Percentiles rank a stretch among this genome's conserved stretches.
Conservation (phyloP, 495 filamentous ascomycete genomes). For the Peziza echinospora region DNA sequence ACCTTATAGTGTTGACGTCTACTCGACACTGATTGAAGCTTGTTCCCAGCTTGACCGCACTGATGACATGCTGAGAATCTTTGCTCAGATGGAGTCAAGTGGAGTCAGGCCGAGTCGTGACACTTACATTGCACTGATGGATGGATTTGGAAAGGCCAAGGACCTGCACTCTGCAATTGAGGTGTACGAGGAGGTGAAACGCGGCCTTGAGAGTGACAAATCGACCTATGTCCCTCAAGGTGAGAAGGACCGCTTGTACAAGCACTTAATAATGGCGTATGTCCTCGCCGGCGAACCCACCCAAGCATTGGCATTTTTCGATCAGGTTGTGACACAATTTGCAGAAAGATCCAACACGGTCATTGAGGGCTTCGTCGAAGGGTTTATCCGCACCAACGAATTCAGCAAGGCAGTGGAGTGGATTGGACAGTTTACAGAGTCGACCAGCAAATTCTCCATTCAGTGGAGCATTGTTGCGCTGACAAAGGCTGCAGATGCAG, state of each 20-base stretch:
- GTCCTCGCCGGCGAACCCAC: slow-evolving; percentile 52
- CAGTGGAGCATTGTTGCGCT: slow-evolving; percentile 28
- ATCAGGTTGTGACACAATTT: slow-evolving; percentile 42
- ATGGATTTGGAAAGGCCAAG: slow-evolving; percentile 58
- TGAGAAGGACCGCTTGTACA: slow-evolving; percentile 66
- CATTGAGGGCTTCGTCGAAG: slow-evolving; percentile 52
- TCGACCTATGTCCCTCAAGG: slow-evolving; percentile 47
- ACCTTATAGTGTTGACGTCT: slow-evolving; percentile 49
- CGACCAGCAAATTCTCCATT: slow-evolving; percentile 15
- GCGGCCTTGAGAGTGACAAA: slow-evolving; percentile 56
- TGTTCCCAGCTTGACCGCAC: slow-evolving; percentile 59
- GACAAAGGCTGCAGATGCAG: slow-evolving; percentile 48
- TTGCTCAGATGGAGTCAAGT: slow-evolving; percentile 67
- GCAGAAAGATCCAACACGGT: slow-evolving; percentile 45
- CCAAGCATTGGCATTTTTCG: slow-evolving; percentile 61
- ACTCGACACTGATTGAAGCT: slow-evolving; percentile 58
- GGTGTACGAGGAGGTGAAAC: slow-evolving; percentile 55
- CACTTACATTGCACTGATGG: slow-evolving; percentile 80
- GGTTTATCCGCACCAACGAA: slow-evolving; percentile 39
- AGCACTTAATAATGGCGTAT: slow-evolving; percentile 70
- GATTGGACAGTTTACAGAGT: slow-evolving; percentile 30
- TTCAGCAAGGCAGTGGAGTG: slow-evolving; percentile 44
- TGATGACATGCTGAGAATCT: slow-evolving; percentile 71
- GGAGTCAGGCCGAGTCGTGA: slow-evolving; percentile 49
- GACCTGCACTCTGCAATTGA: slow-evolving; percentile 81